Conservation (phyloP, 108 stramenopile species). For the Skeletonema potamos region DNA sequence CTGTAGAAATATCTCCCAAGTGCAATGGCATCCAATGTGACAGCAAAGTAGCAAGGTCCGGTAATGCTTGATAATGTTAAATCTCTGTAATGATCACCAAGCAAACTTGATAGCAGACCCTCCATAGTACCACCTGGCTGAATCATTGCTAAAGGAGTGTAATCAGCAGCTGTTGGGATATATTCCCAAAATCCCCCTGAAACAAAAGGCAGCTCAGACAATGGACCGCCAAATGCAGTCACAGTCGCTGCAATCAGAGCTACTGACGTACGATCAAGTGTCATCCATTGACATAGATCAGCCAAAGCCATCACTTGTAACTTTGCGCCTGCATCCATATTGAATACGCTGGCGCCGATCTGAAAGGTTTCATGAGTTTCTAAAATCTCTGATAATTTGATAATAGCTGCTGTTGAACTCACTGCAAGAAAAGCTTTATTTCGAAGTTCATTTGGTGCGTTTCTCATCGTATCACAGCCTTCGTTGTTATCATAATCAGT, state of each 20-base stretch:
- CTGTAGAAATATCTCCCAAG: conserved; percentile 66
- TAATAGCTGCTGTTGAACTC: conserved; percentile 68
- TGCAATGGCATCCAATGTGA: conserved; percentile 85
- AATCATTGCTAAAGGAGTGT: conserved; percentile 55
- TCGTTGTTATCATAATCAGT: not conserved
- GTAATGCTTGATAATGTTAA: conserved; percentile 80
- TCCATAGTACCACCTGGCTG: conserved; percentile 3
- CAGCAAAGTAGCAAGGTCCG: conserved; percentile 85
- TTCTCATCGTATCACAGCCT: too few species aligned
- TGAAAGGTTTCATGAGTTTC: conserved; percentile 44
- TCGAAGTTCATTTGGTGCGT: conserved; percentile 16
- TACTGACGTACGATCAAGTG: conserved; percentile 59
- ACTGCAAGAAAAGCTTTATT: conserved; percentile 63
- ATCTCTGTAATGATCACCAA: conserved; percentile 51
- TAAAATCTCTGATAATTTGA: conserved; percentile 76
- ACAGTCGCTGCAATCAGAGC: conserved; percentile 65
- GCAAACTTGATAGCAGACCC: conserved; percentile 32
- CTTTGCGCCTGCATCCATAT: conserved; percentile 33
- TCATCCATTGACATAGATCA: conserved; percentile 66
- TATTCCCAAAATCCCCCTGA: conserved; percentile 76
- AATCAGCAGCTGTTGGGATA: conserved; percentile 59
- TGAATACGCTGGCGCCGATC: not conserved
- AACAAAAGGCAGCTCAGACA: conserved; percentile 84
- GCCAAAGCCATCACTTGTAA: conserved; percentile 50
- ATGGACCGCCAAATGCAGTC: conserved; percentile 69